Percentiles rank a stretch among this genome's conserved stretches.
phyloP scores from a whole-genome alignment of 108 stramenopile genomes.

The Discostella pseudostelligera region DNA sequence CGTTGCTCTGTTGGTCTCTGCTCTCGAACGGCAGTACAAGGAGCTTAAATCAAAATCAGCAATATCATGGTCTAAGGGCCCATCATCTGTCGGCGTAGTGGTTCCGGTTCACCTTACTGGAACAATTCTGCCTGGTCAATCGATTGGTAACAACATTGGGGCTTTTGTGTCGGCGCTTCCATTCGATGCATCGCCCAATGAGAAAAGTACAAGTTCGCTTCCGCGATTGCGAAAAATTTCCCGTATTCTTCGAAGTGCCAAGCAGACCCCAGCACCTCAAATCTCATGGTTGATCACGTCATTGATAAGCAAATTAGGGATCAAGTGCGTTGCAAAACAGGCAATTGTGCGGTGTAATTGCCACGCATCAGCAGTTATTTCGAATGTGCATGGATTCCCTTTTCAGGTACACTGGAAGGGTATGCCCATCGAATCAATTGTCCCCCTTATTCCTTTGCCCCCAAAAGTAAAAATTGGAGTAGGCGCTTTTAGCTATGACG shows the following conservation, averaged over 20 bases:
- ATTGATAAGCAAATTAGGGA: conserved; percentile 18
- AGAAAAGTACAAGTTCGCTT: not conserved
- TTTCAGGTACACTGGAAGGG: conserved; percentile 20
- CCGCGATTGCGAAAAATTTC: conserved; percentile 5
- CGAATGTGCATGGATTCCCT: conserved; percentile 31
- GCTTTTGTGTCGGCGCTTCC: conserved; percentile 14
- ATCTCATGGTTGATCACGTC: conserved; percentile 24
- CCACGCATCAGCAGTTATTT: conserved; percentile 24
- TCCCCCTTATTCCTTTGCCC: conserved; percentile 29
- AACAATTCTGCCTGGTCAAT: conserved; percentile 10
- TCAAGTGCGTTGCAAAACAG: conserved; percentile 12
- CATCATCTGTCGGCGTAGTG: conserved; percentile 10
- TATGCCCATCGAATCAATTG: conserved; percentile 16
- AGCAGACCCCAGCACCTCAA: conserved; percentile 18
- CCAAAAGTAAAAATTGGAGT: conserved; percentile 24
- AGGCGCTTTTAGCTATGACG: conserved; percentile 19
- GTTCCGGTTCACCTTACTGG: conserved; percentile 17
- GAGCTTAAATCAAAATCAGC: not conserved
- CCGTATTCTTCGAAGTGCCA: conserved; percentile 1
- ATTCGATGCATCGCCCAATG: not conserved
- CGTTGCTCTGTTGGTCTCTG: conserved; percentile 10
- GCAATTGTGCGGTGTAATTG: conserved; percentile 16
- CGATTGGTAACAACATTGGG: conserved; percentile 30
- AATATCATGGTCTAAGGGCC: not conserved
- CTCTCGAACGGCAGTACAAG: conserved; percentile 17